phyloP scores from a whole-genome alignment of 1,284 basidiomycete species.

The Irpex sp. region DNA sequence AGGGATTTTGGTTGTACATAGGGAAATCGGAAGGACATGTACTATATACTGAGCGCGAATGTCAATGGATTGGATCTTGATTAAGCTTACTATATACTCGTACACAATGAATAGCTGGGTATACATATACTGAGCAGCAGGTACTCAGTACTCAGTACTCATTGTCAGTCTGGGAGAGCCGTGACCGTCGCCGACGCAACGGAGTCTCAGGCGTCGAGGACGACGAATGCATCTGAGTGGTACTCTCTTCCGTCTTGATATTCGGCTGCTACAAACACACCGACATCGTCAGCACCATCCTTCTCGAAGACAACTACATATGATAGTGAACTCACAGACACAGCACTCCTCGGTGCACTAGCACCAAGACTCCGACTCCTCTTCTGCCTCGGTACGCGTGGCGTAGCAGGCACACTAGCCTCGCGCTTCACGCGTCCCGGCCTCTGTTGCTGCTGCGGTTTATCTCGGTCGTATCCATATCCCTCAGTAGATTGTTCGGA shows the following conservation, averaged over 20 bases:
- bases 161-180: conserved; percentile 29
- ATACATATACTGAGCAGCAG: neutral
- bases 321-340: conserved; percentile 1
- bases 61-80: no score
- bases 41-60: neutral
- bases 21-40: neutral
- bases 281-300: neutral
- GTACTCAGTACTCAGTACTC: conserved; percentile 1
- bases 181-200: conserved; percentile 40
- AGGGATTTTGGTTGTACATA: neutral
- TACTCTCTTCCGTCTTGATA: conserved; percentile 17
- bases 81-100: neutral
- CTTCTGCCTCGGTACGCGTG: neutral
- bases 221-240: conserved; percentile 9
- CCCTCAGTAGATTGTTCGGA: neutral
- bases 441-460: neutral
- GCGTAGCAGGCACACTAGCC: neutral
- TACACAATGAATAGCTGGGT: neutral
- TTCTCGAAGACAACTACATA: no score
- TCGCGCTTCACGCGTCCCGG: neutral
- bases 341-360: neutral
- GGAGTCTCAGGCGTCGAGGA: conserved; percentile 19
- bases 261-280: conserved; percentile 5
- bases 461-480: neutral
- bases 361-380: conserved; percentile 4